Evolutionary conservation across 2,329 filamentous ascomycete species (phyloP), one percentile per base, ranked within the genome.

Genomic region (Aspergillus pseudoterreus): DNA sequence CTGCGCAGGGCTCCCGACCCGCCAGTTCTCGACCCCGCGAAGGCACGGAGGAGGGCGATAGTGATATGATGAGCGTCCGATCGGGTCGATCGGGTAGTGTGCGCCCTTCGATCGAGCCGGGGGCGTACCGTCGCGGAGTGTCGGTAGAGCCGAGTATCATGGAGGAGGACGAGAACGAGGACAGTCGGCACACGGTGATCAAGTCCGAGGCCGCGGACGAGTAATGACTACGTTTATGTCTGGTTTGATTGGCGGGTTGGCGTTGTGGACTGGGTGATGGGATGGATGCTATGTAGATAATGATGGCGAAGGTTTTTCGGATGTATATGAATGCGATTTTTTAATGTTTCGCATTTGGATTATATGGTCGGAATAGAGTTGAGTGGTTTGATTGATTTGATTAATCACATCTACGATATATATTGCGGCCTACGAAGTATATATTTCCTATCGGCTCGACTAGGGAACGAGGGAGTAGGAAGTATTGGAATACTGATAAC

Each of bases 1-100:
- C 82, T 80, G 12, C 82, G 79, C 19, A 81, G 79, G 63, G 69
- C 22, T 54, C 57, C 41, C 64, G 68, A 6, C 62, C 63, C 15
- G 59, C 61, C 30, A 73, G 67, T 35, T 60, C 58, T 2, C 57
- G 65, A 27, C 64, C 62, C n/a, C 62, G 67, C 4, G 68, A 69
- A 21, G 64, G 63, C 19, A 66, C 61, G 2, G 66, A 64, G 8
- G 67, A 67, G 38, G 51, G 53, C 43, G 68, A 66, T 27, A 67
- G 57, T 19, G 67, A 70, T 50, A 54, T 59, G 14, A 60, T 57
- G 27, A 68, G 65, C 47, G 62, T 68, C 32, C 58, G 60, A 8
- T 64, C 65, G 17, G 55, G 52, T 6, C 59, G 60, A 17, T 66
- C 66, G 14, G 54, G 57, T 14, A 63, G 61, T 48, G 49, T 62